Base-by-base conservation (phyloP, 1,139 yeast species). In the Sugiyamaella sp. region DNA sequence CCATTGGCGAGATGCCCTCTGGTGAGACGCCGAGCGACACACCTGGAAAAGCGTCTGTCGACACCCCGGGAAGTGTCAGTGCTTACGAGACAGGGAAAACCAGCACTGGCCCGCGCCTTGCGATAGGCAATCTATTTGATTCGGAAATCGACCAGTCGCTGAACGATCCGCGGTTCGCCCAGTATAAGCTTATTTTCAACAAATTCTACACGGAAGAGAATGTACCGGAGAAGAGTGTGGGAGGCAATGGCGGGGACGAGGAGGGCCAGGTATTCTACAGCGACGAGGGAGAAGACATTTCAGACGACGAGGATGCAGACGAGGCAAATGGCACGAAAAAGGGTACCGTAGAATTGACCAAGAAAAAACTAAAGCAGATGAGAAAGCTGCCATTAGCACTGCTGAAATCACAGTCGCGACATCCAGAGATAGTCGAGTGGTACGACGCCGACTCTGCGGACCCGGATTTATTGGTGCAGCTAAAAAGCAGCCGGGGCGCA, bases 401-500 rank as follows among this genome's bases (percentile, higher is more conserved):
- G 12, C 74, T 93, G 50, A 93, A 91, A 66, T 76, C 86, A 0
- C 68, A 75, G 19, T 77, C 85, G 0, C 65, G 70, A 4, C 73
- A 73, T 37, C 97, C 98, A 0, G 90, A 88, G 56, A 67, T 85
- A 2, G 86, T 93, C 0, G 96, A 90, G 60, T 86, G 95, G 95
- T 80, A 75, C 61, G 99, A 93, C 69, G 85, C 84, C 1, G 95
- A 91, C 71, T 87, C 98, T 0, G 78, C 76, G 2, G 95, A 89
- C 64, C 97, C 99, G 1, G 72, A 74, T 49, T 68, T 90, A 22
- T 74, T 84, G 14, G 81, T 88, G 0, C 73, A 78, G 12, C 70
- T 93, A 54, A 93, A 91, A 65, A 74, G 86, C 0, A 74, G 76
- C 41, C 82, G 82, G 46, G 89, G 89, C 60, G 77, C 75, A 1